These are phyloP conservation scores for Geopyxis carbonaria DNA, from an alignment of 495 filamentous ascomycete genomes.

Conservation along the genomic window DNA sequence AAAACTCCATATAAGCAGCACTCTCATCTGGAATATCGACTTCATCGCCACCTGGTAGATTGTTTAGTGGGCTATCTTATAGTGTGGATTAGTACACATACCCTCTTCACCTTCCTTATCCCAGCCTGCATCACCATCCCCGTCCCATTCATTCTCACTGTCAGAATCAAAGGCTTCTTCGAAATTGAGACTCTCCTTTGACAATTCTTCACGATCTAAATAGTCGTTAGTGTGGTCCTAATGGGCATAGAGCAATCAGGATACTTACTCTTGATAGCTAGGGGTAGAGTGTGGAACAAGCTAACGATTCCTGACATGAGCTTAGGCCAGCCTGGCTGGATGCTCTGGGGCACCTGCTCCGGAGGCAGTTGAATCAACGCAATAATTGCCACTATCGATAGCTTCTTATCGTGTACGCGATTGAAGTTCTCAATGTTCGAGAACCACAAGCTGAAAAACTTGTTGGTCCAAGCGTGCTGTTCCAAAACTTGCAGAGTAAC, in stretches of 20 bases:
- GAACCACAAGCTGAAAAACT: constrained; percentile 97
- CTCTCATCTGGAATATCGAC: constrained; percentile 57
- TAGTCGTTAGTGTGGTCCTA: constrained; percentile 29
- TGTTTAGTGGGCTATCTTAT: constrained; percentile 1
- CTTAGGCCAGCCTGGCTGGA: constrained; percentile 94
- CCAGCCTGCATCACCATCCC: constrained; percentile 51
- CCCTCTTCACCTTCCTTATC: constrained; percentile 49
- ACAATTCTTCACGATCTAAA: constrained; percentile 86
- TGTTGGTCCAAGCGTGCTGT: constrained; percentile 90
- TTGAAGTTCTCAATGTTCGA: constrained; percentile 85
- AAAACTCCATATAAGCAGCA: constrained; percentile 84
- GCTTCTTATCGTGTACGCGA: constrained; percentile 92
- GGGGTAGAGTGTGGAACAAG: constrained; percentile 79
- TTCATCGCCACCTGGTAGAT: constrained; percentile 30
- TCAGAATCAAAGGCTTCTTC: constrained; percentile 47
- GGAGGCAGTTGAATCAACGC: constrained; percentile 59
- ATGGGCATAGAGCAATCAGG: constrained; percentile 31
- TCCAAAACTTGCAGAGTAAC: constrained; percentile 59
- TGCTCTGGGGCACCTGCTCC: constrained; percentile 64
- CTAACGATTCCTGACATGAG: constrained; percentile 77
- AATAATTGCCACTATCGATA: constrained; percentile 85
- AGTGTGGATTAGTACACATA: constrained; percentile 9
- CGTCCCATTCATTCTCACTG: constrained; percentile 60
- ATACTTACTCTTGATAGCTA: constrained; percentile 70
- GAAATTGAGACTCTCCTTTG: constrained; percentile 71